phyloP scores from a whole-genome alignment of 768 basidiomycete species.

The Cystofilobasidium macerans region DNA sequence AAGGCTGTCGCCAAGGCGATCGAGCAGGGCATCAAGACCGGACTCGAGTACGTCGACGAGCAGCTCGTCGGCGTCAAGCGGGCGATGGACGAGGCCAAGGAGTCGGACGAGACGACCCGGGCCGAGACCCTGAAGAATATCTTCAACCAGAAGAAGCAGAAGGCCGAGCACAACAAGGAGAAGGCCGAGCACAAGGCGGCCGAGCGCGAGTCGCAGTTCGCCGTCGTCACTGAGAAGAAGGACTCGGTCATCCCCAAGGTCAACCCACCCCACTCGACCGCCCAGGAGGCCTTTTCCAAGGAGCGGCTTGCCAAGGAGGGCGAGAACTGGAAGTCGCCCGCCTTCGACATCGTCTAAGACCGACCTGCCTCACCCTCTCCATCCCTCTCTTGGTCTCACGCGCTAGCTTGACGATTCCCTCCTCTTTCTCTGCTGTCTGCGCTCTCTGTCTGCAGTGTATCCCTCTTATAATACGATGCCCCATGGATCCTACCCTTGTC shows the following conservation, averaged over 20 bases:
- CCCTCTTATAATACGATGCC: too few relatives aligned
- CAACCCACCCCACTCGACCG: slow-evolving; percentile 20
- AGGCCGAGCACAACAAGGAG: slow-evolving; percentile 42
- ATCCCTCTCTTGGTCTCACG: background rate
- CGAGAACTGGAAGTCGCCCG: slow-evolving; percentile 47
- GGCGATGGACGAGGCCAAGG: slow-evolving; percentile 55
- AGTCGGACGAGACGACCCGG: slow-evolving; percentile 41
- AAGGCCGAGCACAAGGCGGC: slow-evolving; percentile 35
- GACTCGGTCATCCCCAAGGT: slow-evolving; percentile 47
- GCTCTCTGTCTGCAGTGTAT: too few relatives aligned
- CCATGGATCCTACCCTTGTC: too few relatives aligned
- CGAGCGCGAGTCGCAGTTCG: slow-evolving; percentile 23
- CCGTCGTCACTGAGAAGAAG: slow-evolving; percentile 26
- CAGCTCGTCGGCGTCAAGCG: slow-evolving; percentile 71
- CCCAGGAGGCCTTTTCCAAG: slow-evolving; percentile 35
- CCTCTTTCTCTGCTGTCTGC: too few relatives aligned
- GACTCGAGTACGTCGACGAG: slow-evolving; percentile 75
- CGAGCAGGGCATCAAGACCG: slow-evolving; percentile 59
- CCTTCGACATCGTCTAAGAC: slow-evolving; percentile 38
- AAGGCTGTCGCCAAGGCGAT: slow-evolving; percentile 53
- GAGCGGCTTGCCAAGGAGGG: slow-evolving; percentile 43
- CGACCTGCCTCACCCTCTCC: background rate
- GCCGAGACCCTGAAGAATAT: slow-evolving; percentile 54
- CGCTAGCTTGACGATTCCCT: background rate
- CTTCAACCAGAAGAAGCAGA: slow-evolving; percentile 47